These are phyloP conservation scores for Allium cepa DNA, from an alignment of 106 monocot genomes.

Conservation along the genomic window DNA sequence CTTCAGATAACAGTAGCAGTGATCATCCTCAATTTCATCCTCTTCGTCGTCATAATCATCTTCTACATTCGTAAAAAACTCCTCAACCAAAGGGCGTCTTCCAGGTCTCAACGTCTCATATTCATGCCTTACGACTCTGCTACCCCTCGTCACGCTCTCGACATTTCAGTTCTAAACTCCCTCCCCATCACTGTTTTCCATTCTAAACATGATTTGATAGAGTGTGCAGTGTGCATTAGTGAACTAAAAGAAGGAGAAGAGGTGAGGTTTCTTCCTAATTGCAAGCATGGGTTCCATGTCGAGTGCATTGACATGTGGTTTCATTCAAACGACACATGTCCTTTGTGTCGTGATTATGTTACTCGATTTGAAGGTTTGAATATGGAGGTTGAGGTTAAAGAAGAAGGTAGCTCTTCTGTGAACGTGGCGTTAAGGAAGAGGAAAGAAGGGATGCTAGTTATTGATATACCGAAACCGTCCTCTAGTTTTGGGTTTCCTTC, in stretches of 20 bases:
- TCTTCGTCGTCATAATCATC: conserved; percentile 3
- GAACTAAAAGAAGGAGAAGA: conserved; percentile 22
- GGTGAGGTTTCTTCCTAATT: conserved; percentile 46
- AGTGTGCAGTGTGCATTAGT: conserved; percentile 22
- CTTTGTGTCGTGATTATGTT: conserved; percentile 36
- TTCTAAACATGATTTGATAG: background rate
- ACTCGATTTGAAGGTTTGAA: too few species aligned
- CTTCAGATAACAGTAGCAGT: background rate
- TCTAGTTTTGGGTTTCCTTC: background rate
- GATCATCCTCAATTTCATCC: background rate
- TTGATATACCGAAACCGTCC: conserved; percentile 2
- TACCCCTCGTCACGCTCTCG: background rate
- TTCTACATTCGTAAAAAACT: conserved; percentile 3
- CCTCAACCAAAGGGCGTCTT: background rate
- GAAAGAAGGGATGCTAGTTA: conserved; percentile 1
- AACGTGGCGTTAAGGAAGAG: conserved; percentile 7
- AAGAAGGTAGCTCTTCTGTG: too few species aligned
- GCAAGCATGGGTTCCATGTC: conserved; percentile 55
- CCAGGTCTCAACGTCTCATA: background rate
- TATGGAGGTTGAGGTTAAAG: too few species aligned
- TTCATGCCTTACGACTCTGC: background rate
- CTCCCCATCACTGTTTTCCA: conserved; percentile 12
- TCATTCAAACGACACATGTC: conserved; percentile 47
- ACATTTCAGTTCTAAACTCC: conserved; percentile 1
- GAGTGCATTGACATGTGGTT: conserved; percentile 70